Evolutionary conservation across 2,329 filamentous ascomycete genomes (phyloP).

Genomic region (Penicillium capsulatum): DNA sequence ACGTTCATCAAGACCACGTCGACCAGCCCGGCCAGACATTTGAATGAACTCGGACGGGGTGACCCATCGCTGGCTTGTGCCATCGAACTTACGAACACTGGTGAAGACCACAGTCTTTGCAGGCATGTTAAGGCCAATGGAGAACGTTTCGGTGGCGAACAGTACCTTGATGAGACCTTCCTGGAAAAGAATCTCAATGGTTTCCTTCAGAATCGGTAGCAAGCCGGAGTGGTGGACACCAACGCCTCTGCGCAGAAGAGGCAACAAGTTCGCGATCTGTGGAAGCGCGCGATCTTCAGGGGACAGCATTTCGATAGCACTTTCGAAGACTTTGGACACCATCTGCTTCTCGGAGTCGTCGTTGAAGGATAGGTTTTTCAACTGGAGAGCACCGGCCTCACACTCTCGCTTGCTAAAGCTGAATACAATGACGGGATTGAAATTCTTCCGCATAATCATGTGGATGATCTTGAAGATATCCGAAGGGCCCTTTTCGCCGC

Average conservation of each 20-base stretch:
- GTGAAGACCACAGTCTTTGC: conserved; percentile 99
- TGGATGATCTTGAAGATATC: conserved; percentile 98
- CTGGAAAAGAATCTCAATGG: conserved; percentile 97
- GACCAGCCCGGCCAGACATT: conserved; percentile 95
- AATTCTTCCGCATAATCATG: conserved; percentile 98
- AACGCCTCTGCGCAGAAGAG: conserved; percentile 83
- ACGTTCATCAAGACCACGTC: conserved; percentile 93
- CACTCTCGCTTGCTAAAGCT: conserved; percentile 98
- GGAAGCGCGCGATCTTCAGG: conserved; percentile 85
- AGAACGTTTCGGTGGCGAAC: conserved; percentile 97
- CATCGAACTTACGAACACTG: conserved; percentile 92
- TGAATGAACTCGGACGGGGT: conserved; percentile 97
- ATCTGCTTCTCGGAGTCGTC: conserved; percentile 92
- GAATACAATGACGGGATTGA: conserved; percentile 98
- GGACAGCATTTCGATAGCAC: conserved; percentile 85
- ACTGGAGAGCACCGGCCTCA: conserved; percentile 81
- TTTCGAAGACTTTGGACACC: conserved; percentile 90
- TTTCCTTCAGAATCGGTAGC: conserved; percentile 93
- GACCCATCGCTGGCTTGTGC: conserved; percentile 71
- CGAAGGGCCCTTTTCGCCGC: conserved; percentile 64
- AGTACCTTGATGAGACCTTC: conserved; percentile 96
- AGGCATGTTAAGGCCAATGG: conserved; percentile 97
- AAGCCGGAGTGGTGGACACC: conserved; percentile 96
- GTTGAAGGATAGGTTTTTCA: conserved; percentile 87
- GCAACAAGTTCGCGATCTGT: conserved; percentile 86